Percentiles rank a stretch among this genome's conserved stretches.
Conservation (phyloP, 192 early-diverging fungal species). For the Umbelopsis ramanniana region DNA sequence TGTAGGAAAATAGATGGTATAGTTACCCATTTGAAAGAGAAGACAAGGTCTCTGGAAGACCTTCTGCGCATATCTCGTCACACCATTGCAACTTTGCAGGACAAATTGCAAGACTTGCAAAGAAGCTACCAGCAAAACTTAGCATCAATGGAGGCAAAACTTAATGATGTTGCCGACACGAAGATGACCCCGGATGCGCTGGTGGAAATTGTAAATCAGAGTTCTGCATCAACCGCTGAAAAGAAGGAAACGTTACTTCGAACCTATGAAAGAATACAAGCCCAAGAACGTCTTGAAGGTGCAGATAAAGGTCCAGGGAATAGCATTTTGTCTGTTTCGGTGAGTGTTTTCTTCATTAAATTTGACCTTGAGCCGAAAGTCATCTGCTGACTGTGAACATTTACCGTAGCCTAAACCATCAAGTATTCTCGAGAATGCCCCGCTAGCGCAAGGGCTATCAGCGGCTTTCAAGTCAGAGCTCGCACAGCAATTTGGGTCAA, state of each 20-base stretch:
- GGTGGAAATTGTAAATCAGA: slow-evolving; percentile 17
- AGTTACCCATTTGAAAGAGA: slow-evolving; percentile 58
- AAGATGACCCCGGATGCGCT: slow-evolving; percentile 3
- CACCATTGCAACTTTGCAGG: slow-evolving; percentile 74
- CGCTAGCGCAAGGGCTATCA: slow-evolving; percentile 34
- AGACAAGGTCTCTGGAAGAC: slow-evolving; percentile 45
- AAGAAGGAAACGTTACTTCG: slow-evolving; percentile 19
- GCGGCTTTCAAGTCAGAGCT: slow-evolving; percentile 39
- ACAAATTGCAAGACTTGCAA: slow-evolving; percentile 70
- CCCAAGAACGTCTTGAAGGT: slow-evolving; percentile 43
- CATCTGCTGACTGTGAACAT: neutral
- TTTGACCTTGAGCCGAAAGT: neutral
- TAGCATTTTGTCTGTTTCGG: neutral
- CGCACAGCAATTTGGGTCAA: slow-evolving; percentile 39
- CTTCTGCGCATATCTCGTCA: slow-evolving; percentile 73
- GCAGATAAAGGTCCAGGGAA: neutral
- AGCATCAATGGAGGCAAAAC: slow-evolving; percentile 65
- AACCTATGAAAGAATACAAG: slow-evolving; percentile 32
- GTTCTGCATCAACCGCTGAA: neutral
- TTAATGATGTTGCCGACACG: slow-evolving; percentile 36
- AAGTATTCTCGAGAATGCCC: slow-evolving; percentile 9
- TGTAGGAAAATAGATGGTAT: slow-evolving; percentile 29
- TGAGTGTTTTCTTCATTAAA: neutral
- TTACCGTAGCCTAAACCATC: neutral
- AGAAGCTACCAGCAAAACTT: slow-evolving; percentile 70